Percentiles rank a stretch among this genome's conserved stretches.
These are phyloP conservation scores for Cochlearia excelsa DNA, from an alignment of 345 rosid genomes.

Conservation along the genomic window DNA sequence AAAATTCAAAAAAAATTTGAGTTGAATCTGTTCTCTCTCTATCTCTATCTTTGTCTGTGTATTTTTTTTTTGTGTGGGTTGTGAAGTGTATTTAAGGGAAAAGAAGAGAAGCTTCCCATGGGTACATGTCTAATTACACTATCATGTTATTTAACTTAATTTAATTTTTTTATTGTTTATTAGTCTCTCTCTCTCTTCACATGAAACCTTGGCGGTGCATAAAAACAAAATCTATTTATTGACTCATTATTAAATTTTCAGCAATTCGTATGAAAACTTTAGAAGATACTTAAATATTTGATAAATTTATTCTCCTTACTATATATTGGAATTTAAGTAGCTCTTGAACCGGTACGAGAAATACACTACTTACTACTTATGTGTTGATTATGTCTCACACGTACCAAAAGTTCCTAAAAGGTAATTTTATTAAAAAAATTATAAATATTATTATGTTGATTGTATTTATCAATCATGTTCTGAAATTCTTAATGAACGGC, in stretches of 20 bases:
- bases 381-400: no score
- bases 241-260: background rate
- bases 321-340: no score
- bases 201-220: slow-evolving; percentile 29
- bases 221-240: slow-evolving; percentile 12
- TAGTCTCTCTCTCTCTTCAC: background rate
- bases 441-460: no score
- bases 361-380: no score
- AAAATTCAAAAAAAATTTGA: background rate
- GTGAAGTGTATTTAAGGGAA: slow-evolving; percentile 23
- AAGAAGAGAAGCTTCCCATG: slow-evolving; percentile 33
- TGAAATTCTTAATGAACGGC: no score
- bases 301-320: no score
- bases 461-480: no score
- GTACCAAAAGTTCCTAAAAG: no score
- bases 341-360: no score
- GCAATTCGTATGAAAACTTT: slow-evolving; percentile 2
- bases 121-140: slow-evolving; percentile 25
- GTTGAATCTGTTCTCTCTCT: slow-evolving; percentile 9
- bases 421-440: no score
- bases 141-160: slow-evolving; percentile 9
- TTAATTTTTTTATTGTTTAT: background rate
- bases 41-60: background rate
- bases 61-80: background rate
- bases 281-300: background rate